Percentiles rank a stretch among this genome's conserved stretches.
Evolutionary conservation across 306 rosid genomes (phyloP).

Genomic region (Cicer cuneatum): DNA sequence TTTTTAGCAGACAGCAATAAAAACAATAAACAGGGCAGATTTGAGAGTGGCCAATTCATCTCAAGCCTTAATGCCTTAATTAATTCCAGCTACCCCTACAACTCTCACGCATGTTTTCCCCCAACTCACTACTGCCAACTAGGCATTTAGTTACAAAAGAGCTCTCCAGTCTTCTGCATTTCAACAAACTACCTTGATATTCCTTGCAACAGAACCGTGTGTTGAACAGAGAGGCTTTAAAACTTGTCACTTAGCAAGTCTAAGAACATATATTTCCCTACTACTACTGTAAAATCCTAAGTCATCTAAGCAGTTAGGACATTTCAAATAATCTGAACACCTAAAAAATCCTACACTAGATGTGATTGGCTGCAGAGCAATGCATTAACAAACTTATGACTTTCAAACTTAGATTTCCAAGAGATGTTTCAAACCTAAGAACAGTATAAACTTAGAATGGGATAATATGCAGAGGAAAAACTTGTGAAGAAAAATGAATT

Average conservation of each 20-base stretch:
- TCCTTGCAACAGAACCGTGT: constrained; percentile 1
- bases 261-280: background rate
- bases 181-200: background rate
- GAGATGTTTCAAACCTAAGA: background rate
- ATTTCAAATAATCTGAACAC: background rate
- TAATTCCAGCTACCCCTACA: background rate
- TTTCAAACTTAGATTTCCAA: background rate
- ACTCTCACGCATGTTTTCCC: background rate
- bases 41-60: background rate
- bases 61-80: no score
- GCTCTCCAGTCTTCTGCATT: constrained; percentile 2
- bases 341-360: background rate
- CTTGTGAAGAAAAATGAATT: constrained; percentile 19
- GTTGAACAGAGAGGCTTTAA: constrained; percentile 14
- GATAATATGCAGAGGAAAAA: background rate
- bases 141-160: background rate
- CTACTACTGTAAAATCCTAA: background rate
- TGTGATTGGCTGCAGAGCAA: background rate
- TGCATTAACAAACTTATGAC: background rate
- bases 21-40: background rate
- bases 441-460: background rate
- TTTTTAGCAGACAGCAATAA: background rate
- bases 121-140: background rate
- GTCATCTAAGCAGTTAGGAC: background rate
- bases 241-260: constrained; percentile 1